phyloP scores from a whole-genome alignment of 306 rosid genomes.

The Quercus rubra region DNA sequence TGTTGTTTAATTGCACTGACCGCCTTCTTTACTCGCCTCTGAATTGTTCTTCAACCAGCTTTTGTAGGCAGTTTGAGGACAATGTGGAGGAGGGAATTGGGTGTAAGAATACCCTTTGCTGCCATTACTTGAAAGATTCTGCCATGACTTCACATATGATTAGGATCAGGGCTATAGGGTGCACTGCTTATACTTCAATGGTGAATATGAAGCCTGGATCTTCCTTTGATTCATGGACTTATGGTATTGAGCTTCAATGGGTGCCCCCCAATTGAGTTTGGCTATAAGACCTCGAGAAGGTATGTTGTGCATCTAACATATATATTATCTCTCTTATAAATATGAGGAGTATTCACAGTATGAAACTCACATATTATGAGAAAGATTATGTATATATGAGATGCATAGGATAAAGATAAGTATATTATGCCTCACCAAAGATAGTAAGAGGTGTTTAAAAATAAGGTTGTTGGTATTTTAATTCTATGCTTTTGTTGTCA shows the following conservation, averaged over 20 bases:
- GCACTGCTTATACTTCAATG: constrained; percentile 75
- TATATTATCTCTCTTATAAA: no score
- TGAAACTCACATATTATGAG: no score
- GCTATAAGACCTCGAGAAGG: no score
- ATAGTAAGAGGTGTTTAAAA: neutral
- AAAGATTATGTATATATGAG: no score
- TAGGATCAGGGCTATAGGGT: constrained; percentile 58
- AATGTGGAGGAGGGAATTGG: constrained; percentile 43
- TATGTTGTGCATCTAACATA: no score
- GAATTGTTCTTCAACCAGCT: constrained; percentile 63
- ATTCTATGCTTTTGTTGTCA: neutral
- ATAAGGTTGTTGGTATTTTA: neutral
- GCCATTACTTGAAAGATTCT: constrained; percentile 75
- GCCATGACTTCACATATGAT: constrained; percentile 75
- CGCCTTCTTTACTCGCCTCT: constrained; percentile 62
- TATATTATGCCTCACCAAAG: no score
- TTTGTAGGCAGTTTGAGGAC: constrained; percentile 64
- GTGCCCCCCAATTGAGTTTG: constrained; percentile 35
- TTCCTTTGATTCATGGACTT: constrained; percentile 60
- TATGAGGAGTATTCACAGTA: no score
- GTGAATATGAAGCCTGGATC: constrained; percentile 47
- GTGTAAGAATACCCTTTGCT: constrained; percentile 64
- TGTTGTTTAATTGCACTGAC: constrained; percentile 60
- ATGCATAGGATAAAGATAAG: no score
- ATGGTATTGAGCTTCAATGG: constrained; percentile 90